phyloP scores from a whole-genome alignment of 495 filamentous ascomycete genomes.

The Hyaloscypha finlandica region DNA sequence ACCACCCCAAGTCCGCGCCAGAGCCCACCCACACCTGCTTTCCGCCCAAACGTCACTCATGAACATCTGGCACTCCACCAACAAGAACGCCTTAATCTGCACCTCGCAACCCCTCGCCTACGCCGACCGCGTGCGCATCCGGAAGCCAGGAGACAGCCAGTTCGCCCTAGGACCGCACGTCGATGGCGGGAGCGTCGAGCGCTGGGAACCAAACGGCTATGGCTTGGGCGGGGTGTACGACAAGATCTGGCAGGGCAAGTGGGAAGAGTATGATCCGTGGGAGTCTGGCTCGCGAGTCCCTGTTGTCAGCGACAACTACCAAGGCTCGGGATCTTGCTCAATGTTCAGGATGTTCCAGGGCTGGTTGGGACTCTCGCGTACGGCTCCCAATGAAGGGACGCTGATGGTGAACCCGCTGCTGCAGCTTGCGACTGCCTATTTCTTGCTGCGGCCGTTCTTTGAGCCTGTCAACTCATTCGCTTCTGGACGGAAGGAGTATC shows the following conservation, averaged over 20 bases:
- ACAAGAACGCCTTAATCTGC: conserved; percentile 61
- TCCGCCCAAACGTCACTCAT: conserved; percentile 71
- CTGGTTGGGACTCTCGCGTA: conserved; percentile 79
- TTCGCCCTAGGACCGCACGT: conserved; percentile 88
- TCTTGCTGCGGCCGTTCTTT: conserved; percentile 86
- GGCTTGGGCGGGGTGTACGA: conserved; percentile 68
- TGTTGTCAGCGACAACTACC: conserved; percentile 75
- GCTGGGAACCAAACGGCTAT: conserved; percentile 85
- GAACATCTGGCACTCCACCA: conserved; percentile 69
- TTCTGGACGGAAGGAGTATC: conserved; percentile 39
- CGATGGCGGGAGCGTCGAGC: conserved; percentile 81
- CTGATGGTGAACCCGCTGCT: conserved; percentile 82
- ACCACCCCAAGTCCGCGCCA: conserved; percentile 69
- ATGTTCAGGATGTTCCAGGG: conserved; percentile 90
- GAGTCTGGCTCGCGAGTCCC: conserved; percentile 68
- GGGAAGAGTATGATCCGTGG: conserved; percentile 84
- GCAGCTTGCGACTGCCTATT: conserved; percentile 73
- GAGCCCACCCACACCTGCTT: conserved; percentile 71
- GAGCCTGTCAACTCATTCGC: conserved; percentile 49
- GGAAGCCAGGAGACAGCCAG: conserved; percentile 69
- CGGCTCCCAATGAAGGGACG: conserved; percentile 73
- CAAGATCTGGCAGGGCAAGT: conserved; percentile 69
- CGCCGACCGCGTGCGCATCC: conserved; percentile 81
- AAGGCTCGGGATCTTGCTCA: conserved; percentile 78
- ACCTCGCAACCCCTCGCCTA: conserved; percentile 66